Base-by-base conservation (phyloP, 495 filamentous ascomycete genomes). In the Tuber borchii region DNA sequence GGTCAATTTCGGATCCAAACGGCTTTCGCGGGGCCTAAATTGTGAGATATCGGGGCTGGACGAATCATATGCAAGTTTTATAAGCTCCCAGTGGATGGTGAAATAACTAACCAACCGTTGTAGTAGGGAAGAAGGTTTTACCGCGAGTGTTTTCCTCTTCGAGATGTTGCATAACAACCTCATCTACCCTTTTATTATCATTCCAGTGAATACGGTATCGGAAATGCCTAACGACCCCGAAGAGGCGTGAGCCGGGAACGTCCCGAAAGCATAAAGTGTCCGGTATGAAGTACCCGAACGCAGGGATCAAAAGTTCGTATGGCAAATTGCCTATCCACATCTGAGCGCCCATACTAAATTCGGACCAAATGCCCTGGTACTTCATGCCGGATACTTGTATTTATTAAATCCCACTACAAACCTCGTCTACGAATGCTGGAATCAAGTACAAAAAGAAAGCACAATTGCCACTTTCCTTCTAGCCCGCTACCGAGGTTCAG, bases 91-190 rank as follows among this genome's bases (percentile, higher is more conserved):
- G 56, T 65, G n/a, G 26, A 65, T 65, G 56, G n/a, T 65, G 26
- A 65, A 31, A 65, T 65, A 65, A 65, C 56, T 65, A 31, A 65
- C 56, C 56, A 65, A 65, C 56, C 56, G n/a, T 4, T 65, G 16
- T n/a, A 65, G n/a, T 31, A 26, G 56, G 26, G 56, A 65, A 65
- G 56, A 31, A 65, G 26, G 56, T 65, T 65, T 65, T 65, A 17
- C 56, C 56, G 56, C n/a, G 10, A 65, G 14, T 65, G 56, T 65
- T 65, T 65, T 65, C 56, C 56, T 31, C 56, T 65, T 65, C 56
- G 56, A 65, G 56, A 65, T 65, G 26, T 65, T 65, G 56, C 56
- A 65, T 65, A 65, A 65, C 56, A 65, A 65, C 56, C 56, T 65
- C 56, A 65, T 65, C 56, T 65, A 31, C 26, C 56, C 17, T 65